These are phyloP conservation scores for Selenicereus undatus DNA, from an alignment of 148 eudicot species.

Conservation along the genomic window DNA sequence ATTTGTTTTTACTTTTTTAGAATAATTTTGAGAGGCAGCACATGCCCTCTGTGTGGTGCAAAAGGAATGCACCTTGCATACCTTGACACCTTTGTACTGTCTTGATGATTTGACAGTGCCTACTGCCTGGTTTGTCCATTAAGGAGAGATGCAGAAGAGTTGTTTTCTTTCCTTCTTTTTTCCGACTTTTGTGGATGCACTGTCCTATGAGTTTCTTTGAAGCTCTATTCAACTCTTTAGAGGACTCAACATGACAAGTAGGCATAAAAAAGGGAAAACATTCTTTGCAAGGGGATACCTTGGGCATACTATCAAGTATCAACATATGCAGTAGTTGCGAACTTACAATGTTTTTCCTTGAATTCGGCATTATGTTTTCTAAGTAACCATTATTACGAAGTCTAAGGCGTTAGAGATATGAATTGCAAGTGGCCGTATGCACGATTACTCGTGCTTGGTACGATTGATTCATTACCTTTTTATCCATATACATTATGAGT, in stretches of 20 bases:
- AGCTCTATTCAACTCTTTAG: not conserved
- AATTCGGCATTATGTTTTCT: no score
- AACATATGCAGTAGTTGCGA: no score
- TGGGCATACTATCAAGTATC: no score
- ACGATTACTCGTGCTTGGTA: not conserved
- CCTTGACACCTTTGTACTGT: not conserved
- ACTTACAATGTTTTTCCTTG: no score
- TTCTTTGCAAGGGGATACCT: no score
- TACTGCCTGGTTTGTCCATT: no score
- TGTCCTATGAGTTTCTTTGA: not conserved
- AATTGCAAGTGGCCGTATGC: no score
- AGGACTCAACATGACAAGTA: not conserved
- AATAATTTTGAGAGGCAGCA: not conserved
- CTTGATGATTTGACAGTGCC: not conserved
- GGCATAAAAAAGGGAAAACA: not conserved
- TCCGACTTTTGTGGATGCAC: not conserved
- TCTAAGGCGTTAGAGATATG: not conserved
- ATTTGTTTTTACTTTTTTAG: not conserved
- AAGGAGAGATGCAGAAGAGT: not conserved
- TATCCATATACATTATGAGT: not conserved
- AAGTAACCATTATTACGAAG: not conserved
- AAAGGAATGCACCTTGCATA: not conserved
- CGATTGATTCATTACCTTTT: not conserved
- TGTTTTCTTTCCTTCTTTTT: not conserved
- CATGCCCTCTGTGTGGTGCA: not conserved